Evolutionary conservation across 345 rosid genomes (phyloP), one percentile per base, ranked within the genome.

Genomic region (Fremontodendron californicum): DNA sequence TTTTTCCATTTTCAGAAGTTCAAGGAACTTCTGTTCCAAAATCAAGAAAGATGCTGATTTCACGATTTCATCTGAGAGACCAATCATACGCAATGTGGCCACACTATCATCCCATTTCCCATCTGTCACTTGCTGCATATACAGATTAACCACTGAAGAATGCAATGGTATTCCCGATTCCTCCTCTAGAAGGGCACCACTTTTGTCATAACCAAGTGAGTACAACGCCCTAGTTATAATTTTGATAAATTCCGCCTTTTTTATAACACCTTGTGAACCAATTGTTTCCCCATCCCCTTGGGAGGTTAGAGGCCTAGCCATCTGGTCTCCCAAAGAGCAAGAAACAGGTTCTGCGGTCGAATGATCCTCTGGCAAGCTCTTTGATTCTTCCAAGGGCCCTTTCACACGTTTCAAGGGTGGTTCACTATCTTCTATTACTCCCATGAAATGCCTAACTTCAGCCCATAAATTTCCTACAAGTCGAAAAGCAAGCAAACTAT

Each of bases 41-140:
- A 91, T 81, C 81, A 91, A 80, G 81, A 91, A 89, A 55, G 87
- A 86, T 3, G 88, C 91, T 61, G 90, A 77, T 75, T 88, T 91
- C 66, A 89, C 83, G 72, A 78, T 80, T 76, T 91, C 92, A 75
- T 91, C 96, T 5, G 67, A 76, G 15, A 88, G 77, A 77, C 89
- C 90, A 55, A 91, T 87, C 80, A 60, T 76, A 11, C 39, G 86
- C 85, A 91, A 86, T 40, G 92, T 84, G 12, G 54, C 84, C 46
- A 89, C 72, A 70, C 93, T 91, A 64, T 87, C 90, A 77, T 88
- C 93, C 96, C 96, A 91, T 58, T 84, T 79, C 23, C 91, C 89
- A 43, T 87, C 91, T 74, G 75, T 82, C 31, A 91, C 86, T 82
- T 88, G 90, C 81, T 84, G 81, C 76, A 86, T 84, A 82, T 89